Evolutionary conservation across 257 asterid species (phyloP).

Genomic region (Rhazya stricta): DNA sequence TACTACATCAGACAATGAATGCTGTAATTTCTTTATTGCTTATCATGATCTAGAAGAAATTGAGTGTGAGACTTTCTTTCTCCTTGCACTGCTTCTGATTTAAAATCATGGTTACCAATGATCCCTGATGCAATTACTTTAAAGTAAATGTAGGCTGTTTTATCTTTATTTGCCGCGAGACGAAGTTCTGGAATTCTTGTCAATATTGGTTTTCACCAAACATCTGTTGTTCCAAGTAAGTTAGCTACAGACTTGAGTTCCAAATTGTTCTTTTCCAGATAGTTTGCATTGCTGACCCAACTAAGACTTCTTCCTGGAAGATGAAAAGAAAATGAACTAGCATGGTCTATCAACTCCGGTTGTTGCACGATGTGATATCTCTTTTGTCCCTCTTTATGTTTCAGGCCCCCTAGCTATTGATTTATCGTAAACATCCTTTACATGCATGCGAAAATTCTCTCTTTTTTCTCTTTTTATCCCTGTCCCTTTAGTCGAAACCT

Average conservation of each 20-base stretch:
- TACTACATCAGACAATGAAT: neutral
- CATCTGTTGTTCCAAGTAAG: conserved; percentile 90
- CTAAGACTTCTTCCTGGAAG: no score
- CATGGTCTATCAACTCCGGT: neutral
- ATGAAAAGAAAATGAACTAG: neutral
- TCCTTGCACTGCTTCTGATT: neutral
- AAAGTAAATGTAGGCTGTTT: conserved; percentile 57
- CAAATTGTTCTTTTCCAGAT: neutral
- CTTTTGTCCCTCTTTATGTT: neutral
- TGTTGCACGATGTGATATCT: neutral
- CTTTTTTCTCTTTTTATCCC: neutral
- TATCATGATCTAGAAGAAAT: neutral
- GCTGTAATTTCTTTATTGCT: neutral
- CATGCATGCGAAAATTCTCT: neutral
- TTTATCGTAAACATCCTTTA: neutral
- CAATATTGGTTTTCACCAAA: conserved; percentile 89
- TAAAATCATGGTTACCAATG: neutral
- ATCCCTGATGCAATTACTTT: neutral
- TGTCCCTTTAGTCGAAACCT: neutral
- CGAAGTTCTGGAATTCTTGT: conserved; percentile 86
- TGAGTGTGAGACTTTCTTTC: neutral
- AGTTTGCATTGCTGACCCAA: neutral
- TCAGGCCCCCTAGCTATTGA: neutral
- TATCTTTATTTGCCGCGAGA: conserved; percentile 90
- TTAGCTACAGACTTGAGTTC: conserved; percentile 11